Conservation (phyloP, 2,329 filamentous ascomycete genomes). For the Hypoxylon sp. region DNA sequence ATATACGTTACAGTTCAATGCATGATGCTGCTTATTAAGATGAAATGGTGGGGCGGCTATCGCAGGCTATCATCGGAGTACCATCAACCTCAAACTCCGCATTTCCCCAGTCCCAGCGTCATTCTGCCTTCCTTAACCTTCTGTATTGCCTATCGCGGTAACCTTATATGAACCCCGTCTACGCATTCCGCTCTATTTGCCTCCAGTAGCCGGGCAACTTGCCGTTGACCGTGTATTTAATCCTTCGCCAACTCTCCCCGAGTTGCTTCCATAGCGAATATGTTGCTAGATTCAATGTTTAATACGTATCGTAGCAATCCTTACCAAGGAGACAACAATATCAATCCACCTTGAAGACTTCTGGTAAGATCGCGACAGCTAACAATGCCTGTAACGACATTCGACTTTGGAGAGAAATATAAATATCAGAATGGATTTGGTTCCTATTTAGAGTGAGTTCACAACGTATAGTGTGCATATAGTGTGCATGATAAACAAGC, state of each 20-base stretch:
- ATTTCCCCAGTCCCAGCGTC: constrained; percentile 28
- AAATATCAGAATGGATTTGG: constrained; percentile 77
- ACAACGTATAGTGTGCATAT: background rate
- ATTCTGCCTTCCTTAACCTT: constrained; percentile 6
- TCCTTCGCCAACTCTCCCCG: background rate
- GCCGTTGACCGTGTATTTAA: constrained; percentile 4
- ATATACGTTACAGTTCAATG: background rate
- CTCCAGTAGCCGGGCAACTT: constrained; percentile 28
- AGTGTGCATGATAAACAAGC: background rate
- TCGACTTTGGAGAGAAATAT: constrained; percentile 62
- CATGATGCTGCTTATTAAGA: background rate
- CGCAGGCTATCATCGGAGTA: constrained; percentile 31
- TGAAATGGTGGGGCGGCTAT: constrained; percentile 20
- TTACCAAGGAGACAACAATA: background rate
- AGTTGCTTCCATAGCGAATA: background rate
- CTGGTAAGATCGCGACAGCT: background rate
- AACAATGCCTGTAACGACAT: constrained; percentile 55
- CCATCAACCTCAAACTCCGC: constrained; percentile 19
- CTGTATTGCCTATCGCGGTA: constrained; percentile 1
- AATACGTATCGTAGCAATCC: background rate
- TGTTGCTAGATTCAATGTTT: constrained; percentile 25
- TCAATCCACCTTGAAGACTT: constrained; percentile 20
- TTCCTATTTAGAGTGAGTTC: constrained; percentile 74
- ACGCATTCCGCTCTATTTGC: constrained; percentile 33
- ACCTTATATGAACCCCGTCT: constrained; percentile 24